Evolutionary conservation across 2,329 filamentous ascomycete species (phyloP).

Genomic region (Aspergillus sp.): DNA sequence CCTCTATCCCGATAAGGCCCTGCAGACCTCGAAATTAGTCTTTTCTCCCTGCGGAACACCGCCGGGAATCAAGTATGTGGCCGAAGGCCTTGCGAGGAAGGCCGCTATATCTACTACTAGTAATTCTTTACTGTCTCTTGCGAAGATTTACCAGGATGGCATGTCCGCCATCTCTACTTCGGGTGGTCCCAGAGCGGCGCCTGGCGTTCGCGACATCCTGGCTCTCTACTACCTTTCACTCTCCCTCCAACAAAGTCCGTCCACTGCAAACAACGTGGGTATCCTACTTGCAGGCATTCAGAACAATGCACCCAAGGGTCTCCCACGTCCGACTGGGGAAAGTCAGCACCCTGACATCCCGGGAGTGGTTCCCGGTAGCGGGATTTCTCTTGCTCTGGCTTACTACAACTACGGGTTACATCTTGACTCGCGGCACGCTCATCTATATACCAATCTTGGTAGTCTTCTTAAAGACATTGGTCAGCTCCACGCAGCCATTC

Average conservation of each 20-base stretch:
- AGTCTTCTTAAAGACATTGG: conserved; percentile 95
- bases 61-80: conserved; percentile 70
- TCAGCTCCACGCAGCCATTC: conserved; percentile 83
- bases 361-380: conserved; percentile 79
- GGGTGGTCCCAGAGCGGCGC: conserved; percentile 56
- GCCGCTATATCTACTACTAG: conserved; percentile 89
- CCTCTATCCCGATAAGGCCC: conserved; percentile 75
- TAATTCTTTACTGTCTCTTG: conserved; percentile 87
- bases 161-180: conserved; percentile 69
- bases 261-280: conserved; percentile 96
- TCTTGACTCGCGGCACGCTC: conserved; percentile 83
- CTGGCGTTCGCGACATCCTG: conserved; percentile 84
- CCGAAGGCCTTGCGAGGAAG: conserved; percentile 66
- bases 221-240: conserved; percentile 93
- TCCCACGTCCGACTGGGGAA: conserved; percentile 29
- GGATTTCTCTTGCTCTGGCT: conserved; percentile 77
- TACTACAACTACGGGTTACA: conserved; percentile 94
- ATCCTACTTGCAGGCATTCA: conserved; percentile 95
- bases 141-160: conserved; percentile 96
- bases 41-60: conserved; percentile 73
- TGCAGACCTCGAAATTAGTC: conserved; percentile 75
- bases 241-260: conserved; percentile 90
- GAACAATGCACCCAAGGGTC: conserved; percentile 50
- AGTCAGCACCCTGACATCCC: conserved; percentile 55
- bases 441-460: conserved; percentile 93